Evolutionary conservation across 106 monocot genomes (phyloP), one percentile per base, ranked within the genome.

Genomic region (Cymbidium sinense): DNA sequence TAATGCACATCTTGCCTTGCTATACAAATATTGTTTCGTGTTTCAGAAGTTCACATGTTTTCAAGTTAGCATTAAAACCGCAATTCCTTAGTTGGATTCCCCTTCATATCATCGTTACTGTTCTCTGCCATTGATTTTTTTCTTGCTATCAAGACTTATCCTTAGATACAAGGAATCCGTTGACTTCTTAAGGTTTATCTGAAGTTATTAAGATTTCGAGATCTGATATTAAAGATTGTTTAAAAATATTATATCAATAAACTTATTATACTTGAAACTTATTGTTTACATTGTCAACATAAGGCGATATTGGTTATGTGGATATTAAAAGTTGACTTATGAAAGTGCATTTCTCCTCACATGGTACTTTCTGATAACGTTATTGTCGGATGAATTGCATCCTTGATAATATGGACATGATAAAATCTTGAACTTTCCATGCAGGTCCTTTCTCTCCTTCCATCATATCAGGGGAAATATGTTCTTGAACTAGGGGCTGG

Each of bases 401-500:
- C 31, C 31, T 17, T 67, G 9, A 67, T 33, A 67, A 67, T 67
- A 33, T 30, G 13, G 29, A 31, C 9, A 15, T 33, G 2, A 30
- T 33, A 67, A 30, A 10, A 67, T 67, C 67, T 67, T 10, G 12
- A 33, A 67, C 30, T 34, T 55, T 76, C 10, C 25, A 79, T 78
- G 41, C 54, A 99, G 99, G 87, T 99, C 70, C 92, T 99, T 51
- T 92, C 95, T 67, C 81, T 99, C n/a, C 99, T 99, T 79, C 99
- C 95, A 64, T 70, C 94, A 58, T 93, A 82, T 34, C 73, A 87
- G 52, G 99, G 89, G 43, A 99, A 95, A 82, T 86, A 80, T 55
- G 77, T 99, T 50, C 77, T 99, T 83, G 99, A 99, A 82, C 84
- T 99, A 30, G 99, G 99, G 54, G 99, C 99, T 73, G 99, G 99